phyloP scores from a whole-genome alignment of 352 stramenopile species.

The Phytophthora sp. region DNA sequence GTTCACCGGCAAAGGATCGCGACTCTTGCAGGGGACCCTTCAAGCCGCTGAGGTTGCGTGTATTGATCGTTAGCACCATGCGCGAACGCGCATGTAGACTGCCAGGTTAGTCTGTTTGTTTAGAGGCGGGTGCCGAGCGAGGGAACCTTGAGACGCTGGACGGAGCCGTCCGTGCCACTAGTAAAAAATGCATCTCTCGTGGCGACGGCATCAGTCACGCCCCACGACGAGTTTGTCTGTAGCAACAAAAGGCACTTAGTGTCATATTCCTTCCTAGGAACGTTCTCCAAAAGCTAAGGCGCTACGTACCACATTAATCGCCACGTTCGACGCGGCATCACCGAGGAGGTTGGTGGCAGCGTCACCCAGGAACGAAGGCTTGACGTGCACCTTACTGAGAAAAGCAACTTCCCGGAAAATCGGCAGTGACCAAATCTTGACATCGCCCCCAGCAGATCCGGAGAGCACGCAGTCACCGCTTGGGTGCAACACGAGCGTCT shows the following conservation, averaged over 20 bases:
- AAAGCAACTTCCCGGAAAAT: constrained; percentile 84
- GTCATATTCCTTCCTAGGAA: not conserved
- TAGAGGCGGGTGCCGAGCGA: constrained; percentile 41
- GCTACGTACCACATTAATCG: constrained; percentile 80
- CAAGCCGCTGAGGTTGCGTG: constrained; percentile 5
- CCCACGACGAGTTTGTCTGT: constrained; percentile 85
- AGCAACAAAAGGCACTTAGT: constrained; percentile 1
- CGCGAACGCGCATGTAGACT: not conserved
- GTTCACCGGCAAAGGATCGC: constrained; percentile 26
- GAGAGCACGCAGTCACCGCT: constrained; percentile 84
- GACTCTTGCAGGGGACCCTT: constrained; percentile 33
- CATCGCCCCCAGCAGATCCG: constrained; percentile 78
- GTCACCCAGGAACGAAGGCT: constrained; percentile 81
- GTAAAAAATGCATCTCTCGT: constrained; percentile 87
- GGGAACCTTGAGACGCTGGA: constrained; percentile 77
- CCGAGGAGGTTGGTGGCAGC: constrained; percentile 79
- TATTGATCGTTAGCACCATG: constrained; percentile 6
- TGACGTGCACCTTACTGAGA: constrained; percentile 77
- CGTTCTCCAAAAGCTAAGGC: not conserved
- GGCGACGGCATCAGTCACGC: constrained; percentile 81
- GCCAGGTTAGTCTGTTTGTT: not conserved
- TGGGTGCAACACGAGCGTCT: constrained; percentile 78
- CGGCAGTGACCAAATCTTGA: constrained; percentile 90
- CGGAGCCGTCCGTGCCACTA: constrained; percentile 80
- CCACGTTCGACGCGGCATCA: constrained; percentile 84